Evolutionary conservation across 306 rosid species (phyloP), one percentile per base, ranked within the genome.

Genomic region (Rubus idaeus): DNA sequence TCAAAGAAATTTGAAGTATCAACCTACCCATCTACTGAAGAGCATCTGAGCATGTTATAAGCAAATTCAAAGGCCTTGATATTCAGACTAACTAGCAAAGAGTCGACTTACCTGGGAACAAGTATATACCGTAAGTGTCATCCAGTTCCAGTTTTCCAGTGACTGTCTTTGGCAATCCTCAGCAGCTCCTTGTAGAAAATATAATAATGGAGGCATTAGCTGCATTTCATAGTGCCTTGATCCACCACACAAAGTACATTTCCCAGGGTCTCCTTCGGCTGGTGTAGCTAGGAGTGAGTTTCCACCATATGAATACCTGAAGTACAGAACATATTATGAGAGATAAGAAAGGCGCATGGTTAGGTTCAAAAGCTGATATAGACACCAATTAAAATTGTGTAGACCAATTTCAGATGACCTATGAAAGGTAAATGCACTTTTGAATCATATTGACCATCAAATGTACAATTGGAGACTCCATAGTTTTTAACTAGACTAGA

Each of bases 61-160:
- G 8, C 17, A 35, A 17, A 20, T 46, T 20, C 4, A 26, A 26
- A 37, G 8, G 40, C 12, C n/a, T 49, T 37, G 44, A 9, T 37
- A 12, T 16, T 18, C 64, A 75, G 70, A 78, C 65, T 40, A 82
- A 85, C 10, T 49, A 60, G 73, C 73, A 68, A 37, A 64, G 1
- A 40, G 26, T 73, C 45, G 71, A 79, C 86, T 81, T 74, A 94
- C 98, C 82, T 80, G 78, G 16, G 97, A 86, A 86, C 98, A 94
- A 23, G 98, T 92, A 76, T 84, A 90, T 61, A 89, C 79, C 17
- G 84, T 17, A 10, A 94, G 88, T 71, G 98, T 90, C 93, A 94
- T 89, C 97, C 97, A 94, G 74, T 89, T 89, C 98, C 98, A 94
- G 77, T 84, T 85, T 75, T 84, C 91, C 66, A 91, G 41, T 65